A percentile compares a stretch with the other conserved stretches of the same genome.
These are phyloP conservation scores for Nakazawaea pomicola DNA, from an alignment of 805 yeast genomes.

Conservation along the genomic window DNA sequence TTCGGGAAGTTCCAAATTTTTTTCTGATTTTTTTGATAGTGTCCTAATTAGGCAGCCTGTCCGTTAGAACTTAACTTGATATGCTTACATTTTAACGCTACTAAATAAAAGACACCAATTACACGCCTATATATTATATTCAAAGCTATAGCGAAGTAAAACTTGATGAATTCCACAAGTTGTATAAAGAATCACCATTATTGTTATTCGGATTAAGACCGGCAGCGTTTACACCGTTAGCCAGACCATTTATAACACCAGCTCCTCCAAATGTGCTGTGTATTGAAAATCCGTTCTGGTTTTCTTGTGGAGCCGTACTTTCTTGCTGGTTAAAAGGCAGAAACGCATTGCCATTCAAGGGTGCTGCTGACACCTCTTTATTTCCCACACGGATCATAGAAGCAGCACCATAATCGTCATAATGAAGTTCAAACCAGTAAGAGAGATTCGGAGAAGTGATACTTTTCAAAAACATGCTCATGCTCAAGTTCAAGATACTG, in stretches of 20 bases:
- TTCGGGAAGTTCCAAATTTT: too few species aligned
- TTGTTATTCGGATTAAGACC: neutral
- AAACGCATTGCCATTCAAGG: constrained; percentile 1
- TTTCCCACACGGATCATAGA: constrained; percentile 9
- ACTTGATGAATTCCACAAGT: constrained; percentile 5
- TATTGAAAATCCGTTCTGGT: neutral
- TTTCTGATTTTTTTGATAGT: too few species aligned
- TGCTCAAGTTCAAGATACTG: neutral
- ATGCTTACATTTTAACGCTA: too few species aligned
- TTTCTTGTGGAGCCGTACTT: neutral
- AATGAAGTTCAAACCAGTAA: constrained; percentile 10
- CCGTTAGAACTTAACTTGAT: too few species aligned
- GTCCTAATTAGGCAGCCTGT: too few species aligned
- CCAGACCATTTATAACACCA: too few species aligned
- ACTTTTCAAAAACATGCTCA: constrained; percentile 11
- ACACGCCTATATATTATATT: neutral
- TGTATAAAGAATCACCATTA: neutral
- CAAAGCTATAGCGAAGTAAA: constrained; percentile 1
- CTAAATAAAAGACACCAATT: neutral
- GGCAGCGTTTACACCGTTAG: neutral
- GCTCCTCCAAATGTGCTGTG: neutral
- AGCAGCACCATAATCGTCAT: constrained; percentile 11
- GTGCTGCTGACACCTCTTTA: neutral
- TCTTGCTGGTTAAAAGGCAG: constrained; percentile 7
- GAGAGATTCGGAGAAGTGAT: constrained; percentile 1